phyloP scores from a whole-genome alignment of 2,329 filamentous ascomycete species.

The Eutypa lata region DNA sequence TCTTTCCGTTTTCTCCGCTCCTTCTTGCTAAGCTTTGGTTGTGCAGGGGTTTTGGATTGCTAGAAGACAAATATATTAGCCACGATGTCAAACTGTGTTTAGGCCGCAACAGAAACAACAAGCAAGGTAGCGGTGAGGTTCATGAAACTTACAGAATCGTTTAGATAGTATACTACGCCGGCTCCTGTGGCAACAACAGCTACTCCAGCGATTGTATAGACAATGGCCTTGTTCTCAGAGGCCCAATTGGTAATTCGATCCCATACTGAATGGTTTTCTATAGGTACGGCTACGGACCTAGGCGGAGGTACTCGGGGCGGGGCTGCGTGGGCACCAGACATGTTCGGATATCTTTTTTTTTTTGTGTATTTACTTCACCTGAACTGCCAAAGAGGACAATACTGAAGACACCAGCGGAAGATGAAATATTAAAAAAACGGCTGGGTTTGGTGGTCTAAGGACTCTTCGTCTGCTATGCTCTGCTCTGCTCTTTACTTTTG shows the following conservation, averaged over 20 bases:
- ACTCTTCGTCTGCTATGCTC: too few relatives aligned
- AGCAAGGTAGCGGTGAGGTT: neutral
- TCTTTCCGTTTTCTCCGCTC: constrained; percentile 87
- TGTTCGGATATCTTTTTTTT: constrained; percentile 15
- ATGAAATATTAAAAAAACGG: too few relatives aligned
- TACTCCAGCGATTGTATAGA: constrained; percentile 94
- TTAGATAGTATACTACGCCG: constrained; percentile 90
- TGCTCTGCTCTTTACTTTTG: too few relatives aligned
- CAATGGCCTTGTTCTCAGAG: constrained; percentile 90
- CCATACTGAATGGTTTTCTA: constrained; percentile 70
- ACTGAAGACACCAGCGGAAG: too few relatives aligned
- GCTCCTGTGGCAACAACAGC: constrained; percentile 88
- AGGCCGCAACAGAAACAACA: neutral
- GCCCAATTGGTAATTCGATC: constrained; percentile 89
- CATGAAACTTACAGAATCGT: constrained; percentile 48
- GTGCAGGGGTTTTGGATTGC: constrained; percentile 38
- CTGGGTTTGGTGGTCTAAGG: too few relatives aligned
- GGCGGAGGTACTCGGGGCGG: constrained; percentile 47
- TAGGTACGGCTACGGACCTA: constrained; percentile 41
- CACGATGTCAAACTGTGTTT: constrained; percentile 6
- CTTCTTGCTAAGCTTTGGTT: constrained; percentile 82
- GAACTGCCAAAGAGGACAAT: too few relatives aligned
- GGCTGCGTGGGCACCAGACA: constrained; percentile 37
- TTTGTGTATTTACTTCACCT: neutral
- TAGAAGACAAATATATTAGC: constrained; percentile 4